Evolutionary conservation across 805 yeast species (phyloP), one percentile per base, ranked within the genome.

Genomic region (Candida pseudofarinosa): DNA sequence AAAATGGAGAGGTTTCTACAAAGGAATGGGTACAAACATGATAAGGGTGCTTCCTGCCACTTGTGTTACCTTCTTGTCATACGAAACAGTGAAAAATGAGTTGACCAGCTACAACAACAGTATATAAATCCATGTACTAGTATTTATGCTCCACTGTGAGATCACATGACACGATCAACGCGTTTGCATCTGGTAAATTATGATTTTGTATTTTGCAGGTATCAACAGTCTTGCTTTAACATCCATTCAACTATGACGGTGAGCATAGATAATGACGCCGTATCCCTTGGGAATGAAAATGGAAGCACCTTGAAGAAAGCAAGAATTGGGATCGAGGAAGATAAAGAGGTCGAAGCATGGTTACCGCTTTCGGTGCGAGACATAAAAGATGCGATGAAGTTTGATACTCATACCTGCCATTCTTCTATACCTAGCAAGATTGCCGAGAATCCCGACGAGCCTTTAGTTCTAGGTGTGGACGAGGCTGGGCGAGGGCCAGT

Each of bases 401-500:
- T 69, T 39, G 57, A 59, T 8, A 69, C 85, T 1, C 56, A 73
- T 13, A 74, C 86, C 0, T 77, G 70, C 52, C 65, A 60, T 34
- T 72, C 86, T 0, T 65, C 62, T 0, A 62, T 82, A 2, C 89
- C 89, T 0, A 39, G 35, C 2, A 46, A 36, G 6, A 57, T 79
- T 15, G 28, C 42, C 10, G 55, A 55, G 10, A 48, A 65, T 33
- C 65, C 69, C 1, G 44, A 51, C 1, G 67, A 62, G 10, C 69
- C 74, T 0, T 74, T 82, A 1, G 73, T 82, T 6, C 63, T 93
- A 8, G 99, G 99, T 1, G 96, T 93, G 1, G 99, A 93, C 62
- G 99, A 93, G 60, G 99, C 99, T 0, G 99, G 99, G 1, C 74
- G 99, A 51, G 99, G 99, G 0, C 99, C 99, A 0, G 97, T 95